These are phyloP conservation scores for Debaryomyces psychrophilus DNA, from an alignment of 1,139 yeast genomes.

Conservation along the genomic window DNA sequence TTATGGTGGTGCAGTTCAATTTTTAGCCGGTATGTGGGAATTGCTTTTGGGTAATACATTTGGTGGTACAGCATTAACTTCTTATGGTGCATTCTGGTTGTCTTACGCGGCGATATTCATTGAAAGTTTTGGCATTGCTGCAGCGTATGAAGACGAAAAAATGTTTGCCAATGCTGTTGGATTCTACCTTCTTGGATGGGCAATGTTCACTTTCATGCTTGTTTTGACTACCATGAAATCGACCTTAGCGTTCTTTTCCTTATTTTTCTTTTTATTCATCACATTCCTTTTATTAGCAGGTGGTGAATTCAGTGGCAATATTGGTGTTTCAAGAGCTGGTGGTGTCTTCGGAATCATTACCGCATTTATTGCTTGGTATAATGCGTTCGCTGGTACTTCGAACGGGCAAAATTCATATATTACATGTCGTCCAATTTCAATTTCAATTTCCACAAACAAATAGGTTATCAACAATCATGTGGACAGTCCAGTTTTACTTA, in stretches of 20 bases:
- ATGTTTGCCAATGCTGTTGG: constrained; percentile 57
- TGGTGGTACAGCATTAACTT: constrained; percentile 64
- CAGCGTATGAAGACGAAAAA: constrained; percentile 52
- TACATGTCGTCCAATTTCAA: constrained; percentile 34
- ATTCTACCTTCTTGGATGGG: constrained; percentile 68
- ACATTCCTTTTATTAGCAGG: constrained; percentile 61
- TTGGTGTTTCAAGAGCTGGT: constrained; percentile 60
- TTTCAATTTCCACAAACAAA: constrained; percentile 33
- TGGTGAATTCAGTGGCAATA: constrained; percentile 55
- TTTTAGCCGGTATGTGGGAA: constrained; percentile 70
- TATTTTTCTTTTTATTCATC: constrained; percentile 56
- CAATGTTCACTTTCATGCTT: constrained; percentile 60
- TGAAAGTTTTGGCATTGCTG: constrained; percentile 56
- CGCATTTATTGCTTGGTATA: constrained; percentile 64
- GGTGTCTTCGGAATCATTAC: constrained; percentile 69
- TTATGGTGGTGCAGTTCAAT: constrained; percentile 65
- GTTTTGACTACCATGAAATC: constrained; percentile 63
- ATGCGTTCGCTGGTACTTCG: constrained; percentile 41
- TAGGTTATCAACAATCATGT: neutral
- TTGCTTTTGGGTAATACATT: constrained; percentile 66
- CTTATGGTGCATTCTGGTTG: constrained; percentile 80
- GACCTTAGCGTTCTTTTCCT: constrained; percentile 59
- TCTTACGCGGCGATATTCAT: constrained; percentile 61
- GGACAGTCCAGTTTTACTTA: neutral
- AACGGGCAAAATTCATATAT: constrained; percentile 34